A percentile compares a stretch with the other conserved stretches of the same genome.
Conservation (phyloP, 2,329 filamentous ascomycete genomes). For the Penicillium nordicum region DNA sequence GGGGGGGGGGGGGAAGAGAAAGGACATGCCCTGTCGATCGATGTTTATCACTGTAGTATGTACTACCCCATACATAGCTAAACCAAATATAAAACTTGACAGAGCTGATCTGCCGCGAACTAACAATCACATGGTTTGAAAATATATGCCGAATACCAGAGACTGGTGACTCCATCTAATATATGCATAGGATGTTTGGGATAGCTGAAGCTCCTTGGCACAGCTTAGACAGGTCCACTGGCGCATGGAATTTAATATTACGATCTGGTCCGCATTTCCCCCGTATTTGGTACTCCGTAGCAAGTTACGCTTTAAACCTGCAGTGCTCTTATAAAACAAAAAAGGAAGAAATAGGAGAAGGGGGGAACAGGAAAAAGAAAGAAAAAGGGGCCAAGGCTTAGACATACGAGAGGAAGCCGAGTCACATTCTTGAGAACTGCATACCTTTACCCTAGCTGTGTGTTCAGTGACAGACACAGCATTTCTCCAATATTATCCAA, state of each 20-base stretch:
- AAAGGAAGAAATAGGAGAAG: neutral
- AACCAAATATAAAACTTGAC: neutral
- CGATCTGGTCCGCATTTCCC: constrained; percentile 7
- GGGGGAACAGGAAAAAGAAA: neutral
- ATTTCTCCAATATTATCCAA: neutral
- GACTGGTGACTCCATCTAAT: neutral
- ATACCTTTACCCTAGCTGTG: constrained; percentile 2
- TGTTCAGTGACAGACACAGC: neutral
- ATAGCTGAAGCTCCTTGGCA: neutral
- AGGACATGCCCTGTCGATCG: constrained; percentile 15
- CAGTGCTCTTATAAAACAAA: neutral
- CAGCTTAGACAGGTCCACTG: neutral
- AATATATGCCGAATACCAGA: constrained; percentile 4
- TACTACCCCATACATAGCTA: neutral
- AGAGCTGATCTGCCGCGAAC: constrained; percentile 4
- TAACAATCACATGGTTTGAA: constrained; percentile 1
- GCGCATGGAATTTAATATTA: constrained; percentile 8
- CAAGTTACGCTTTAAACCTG: neutral
- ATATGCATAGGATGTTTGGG: neutral
- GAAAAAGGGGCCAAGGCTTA: neutral
- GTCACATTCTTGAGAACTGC: constrained; percentile 7
- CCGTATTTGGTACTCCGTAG: constrained; percentile 3
- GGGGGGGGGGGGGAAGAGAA: neutral
- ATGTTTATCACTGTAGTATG: neutral
- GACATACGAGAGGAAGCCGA: constrained; percentile 1